Conservation (phyloP, 768 basidiomycete genomes). For the Coprinopsis cinerea region DNA sequence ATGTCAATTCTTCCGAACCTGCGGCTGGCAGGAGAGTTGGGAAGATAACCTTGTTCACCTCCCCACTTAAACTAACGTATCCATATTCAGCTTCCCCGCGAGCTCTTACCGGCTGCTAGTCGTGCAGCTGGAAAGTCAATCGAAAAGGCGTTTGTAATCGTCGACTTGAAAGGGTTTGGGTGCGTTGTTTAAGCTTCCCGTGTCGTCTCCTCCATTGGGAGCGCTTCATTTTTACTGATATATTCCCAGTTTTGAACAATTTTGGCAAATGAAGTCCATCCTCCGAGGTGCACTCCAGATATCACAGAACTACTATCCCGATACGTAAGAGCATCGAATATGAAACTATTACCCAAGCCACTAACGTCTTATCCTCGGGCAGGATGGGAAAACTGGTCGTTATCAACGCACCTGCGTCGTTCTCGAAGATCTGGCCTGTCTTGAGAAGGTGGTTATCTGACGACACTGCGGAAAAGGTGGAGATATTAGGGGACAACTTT, state of each 20-base stretch:
- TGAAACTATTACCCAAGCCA: neutral
- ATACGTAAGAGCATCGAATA: constrained; percentile 41
- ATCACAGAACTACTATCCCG: constrained; percentile 75
- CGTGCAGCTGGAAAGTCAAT: constrained; percentile 48
- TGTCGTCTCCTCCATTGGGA: neutral
- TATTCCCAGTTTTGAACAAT: constrained; percentile 47
- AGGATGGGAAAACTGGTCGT: constrained; percentile 73
- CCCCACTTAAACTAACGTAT: neutral
- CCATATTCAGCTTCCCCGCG: constrained; percentile 41
- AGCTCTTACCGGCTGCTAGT: constrained; percentile 61
- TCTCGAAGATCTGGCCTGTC: constrained; percentile 65
- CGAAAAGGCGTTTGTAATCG: constrained; percentile 53
- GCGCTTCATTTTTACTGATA: constrained; percentile 3
- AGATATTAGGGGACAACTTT: constrained; percentile 61
- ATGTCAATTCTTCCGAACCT: constrained; percentile 10
- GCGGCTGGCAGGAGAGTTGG: too few relatives aligned
- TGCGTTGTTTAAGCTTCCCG: constrained; percentile 21
- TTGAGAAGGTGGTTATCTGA: constrained; percentile 71
- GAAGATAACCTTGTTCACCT: too few relatives aligned
- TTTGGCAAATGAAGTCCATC: constrained; percentile 73
- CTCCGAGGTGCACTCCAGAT: constrained; percentile 60
- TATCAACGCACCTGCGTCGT: constrained; percentile 67
- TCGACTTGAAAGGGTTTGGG: constrained; percentile 71
- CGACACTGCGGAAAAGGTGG: constrained; percentile 64
- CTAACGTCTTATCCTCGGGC: constrained; percentile 2